Evolutionary conservation across 2,329 filamentous ascomycete genomes (phyloP), one percentile per base, ranked within the genome.

Genomic region (Trichoderma sp.): DNA sequence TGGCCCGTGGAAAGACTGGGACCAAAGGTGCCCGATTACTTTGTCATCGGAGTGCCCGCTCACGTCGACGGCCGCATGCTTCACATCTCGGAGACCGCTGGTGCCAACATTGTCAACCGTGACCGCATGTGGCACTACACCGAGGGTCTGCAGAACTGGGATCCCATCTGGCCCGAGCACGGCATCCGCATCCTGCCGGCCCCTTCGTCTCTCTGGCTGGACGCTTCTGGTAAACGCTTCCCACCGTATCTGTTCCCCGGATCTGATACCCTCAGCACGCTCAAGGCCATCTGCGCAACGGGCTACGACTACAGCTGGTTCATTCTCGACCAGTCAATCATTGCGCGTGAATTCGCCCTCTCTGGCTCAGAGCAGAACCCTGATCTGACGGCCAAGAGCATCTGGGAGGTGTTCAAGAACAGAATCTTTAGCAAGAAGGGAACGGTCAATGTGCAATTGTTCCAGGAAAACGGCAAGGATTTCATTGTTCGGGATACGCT

Each of bases 111-210:
- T 76, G 85, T 92, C 83, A 92, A 92, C 82, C 86, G 87, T 66
- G 90, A 92, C 79, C 84, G 90, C 60, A 91, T 92, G 90, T 92
- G 90, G 90, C 90, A 92, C 80, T 92, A 92, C 80, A 91, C 89
- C 12, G 90, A 92, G 78, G 90, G 90, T 0, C 81, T 92, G 12
- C 84, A 86, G 71, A 91, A 92, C 80, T 92, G 90, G 90, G 83
- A 91, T 73, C 85, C 89, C 4, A 91, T 92, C 81, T 92, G 90
- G 90, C 90, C 89, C 0, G 76, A 79, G 16, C 90, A 92, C 78
- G 90, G 90, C 24, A 92, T 92, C 77, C 88, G 90, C 41, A 86
- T 92, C 3, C 83, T 92, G 16, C 89, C 90, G 0, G 90, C 88
- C 0, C 90, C 90, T 0, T 91, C 89, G 0, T 90, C 89, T 3